Conservation (phyloP, 2,329 filamentous ascomycete species). For the Fusarium sarcochroum region DNA sequence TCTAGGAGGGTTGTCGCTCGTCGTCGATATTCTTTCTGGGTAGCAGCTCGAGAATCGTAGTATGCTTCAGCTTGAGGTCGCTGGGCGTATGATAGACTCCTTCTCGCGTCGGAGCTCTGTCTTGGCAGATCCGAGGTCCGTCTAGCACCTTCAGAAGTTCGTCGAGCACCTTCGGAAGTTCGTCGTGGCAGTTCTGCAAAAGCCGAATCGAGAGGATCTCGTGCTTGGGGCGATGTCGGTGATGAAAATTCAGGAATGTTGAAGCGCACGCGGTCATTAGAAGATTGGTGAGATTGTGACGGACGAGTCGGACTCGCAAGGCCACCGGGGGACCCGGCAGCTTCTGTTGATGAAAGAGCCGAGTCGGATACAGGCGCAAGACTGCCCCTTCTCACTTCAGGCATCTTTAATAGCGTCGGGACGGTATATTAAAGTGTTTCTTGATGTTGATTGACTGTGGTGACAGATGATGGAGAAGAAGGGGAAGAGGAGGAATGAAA, state of each 20-base stretch:
- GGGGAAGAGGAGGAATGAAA: slow-evolving; percentile 1
- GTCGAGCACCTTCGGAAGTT: slow-evolving; percentile 42
- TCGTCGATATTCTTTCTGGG: slow-evolving; percentile 53
- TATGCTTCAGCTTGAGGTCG: slow-evolving; percentile 54
- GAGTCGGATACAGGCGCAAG: slow-evolving; percentile 41
- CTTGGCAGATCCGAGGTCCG: slow-evolving; percentile 43
- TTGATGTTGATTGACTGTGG: slow-evolving; percentile 2
- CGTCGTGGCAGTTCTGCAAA: slow-evolving; percentile 45
- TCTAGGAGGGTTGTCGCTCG: slow-evolving; percentile 55
- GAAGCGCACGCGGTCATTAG: slow-evolving; percentile 39
- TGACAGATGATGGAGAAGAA: not conserved
- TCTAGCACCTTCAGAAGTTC: slow-evolving; percentile 23
- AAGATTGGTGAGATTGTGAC: slow-evolving; percentile 32
- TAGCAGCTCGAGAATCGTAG: slow-evolving; percentile 58
- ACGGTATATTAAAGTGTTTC: not conserved
- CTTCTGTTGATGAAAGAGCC: slow-evolving; percentile 36
- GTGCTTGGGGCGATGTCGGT: slow-evolving; percentile 16
- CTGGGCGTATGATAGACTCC: slow-evolving; percentile 55
- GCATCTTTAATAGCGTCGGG: slow-evolving; percentile 41
- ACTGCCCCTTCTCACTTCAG: slow-evolving; percentile 50
- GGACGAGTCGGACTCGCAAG: slow-evolving; percentile 29
- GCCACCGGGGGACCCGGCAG: slow-evolving; percentile 14
- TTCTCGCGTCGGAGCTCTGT: slow-evolving; percentile 45
- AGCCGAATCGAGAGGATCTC: slow-evolving; percentile 31
- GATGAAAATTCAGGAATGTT: slow-evolving; percentile 24